A percentile compares a stretch with the other conserved stretches of the same genome.
Evolutionary conservation across 768 basidiomycete species (phyloP).

Genomic region (Suillus spraguei): DNA sequence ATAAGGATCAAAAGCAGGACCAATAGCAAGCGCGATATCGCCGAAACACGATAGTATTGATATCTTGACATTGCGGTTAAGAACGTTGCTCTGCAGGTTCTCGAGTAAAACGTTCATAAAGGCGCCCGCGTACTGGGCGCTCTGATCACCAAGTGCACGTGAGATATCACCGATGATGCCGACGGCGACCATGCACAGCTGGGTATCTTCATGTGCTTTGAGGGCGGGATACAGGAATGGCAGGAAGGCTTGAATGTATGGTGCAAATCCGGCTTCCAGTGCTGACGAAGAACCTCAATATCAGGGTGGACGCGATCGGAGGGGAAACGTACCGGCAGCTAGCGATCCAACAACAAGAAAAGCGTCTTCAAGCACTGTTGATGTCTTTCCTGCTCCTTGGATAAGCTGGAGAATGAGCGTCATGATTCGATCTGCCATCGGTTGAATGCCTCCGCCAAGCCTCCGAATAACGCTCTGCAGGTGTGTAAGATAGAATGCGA

Average conservation of each 20-base stretch:
- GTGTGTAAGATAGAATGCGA: slow-evolving; percentile 11
- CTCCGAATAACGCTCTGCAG: slow-evolving; percentile 82
- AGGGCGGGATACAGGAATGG: slow-evolving; percentile 89
- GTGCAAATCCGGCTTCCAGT: slow-evolving; percentile 75
- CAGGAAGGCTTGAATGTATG: slow-evolving; percentile 85
- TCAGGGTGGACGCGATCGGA: not conserved
- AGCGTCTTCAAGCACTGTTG: slow-evolving; percentile 94
- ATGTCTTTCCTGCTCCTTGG: slow-evolving; percentile 85
- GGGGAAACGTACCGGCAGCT: slow-evolving; percentile 57
- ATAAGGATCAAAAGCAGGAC: slow-evolving; percentile 84
- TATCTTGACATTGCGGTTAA: slow-evolving; percentile 95
- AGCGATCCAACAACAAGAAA: slow-evolving; percentile 93
- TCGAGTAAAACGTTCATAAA: slow-evolving; percentile 95
- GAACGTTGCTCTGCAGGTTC: slow-evolving; percentile 86
- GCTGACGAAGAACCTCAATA: slow-evolving; percentile 41
- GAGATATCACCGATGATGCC: slow-evolving; percentile 96
- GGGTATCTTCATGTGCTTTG: slow-evolving; percentile 91
- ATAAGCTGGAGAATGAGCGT: slow-evolving; percentile 85
- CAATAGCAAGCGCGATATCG: slow-evolving; percentile 93
- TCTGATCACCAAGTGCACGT: slow-evolving; percentile 88
- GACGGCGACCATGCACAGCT: slow-evolving; percentile 93
- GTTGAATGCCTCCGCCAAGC: slow-evolving; percentile 79
- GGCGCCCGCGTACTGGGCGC: slow-evolving; percentile 76
- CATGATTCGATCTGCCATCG: slow-evolving; percentile 94
- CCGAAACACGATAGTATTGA: slow-evolving; percentile 96